phyloP scores from a whole-genome alignment of 78 protist species.

The Acrasis kona region DNA sequence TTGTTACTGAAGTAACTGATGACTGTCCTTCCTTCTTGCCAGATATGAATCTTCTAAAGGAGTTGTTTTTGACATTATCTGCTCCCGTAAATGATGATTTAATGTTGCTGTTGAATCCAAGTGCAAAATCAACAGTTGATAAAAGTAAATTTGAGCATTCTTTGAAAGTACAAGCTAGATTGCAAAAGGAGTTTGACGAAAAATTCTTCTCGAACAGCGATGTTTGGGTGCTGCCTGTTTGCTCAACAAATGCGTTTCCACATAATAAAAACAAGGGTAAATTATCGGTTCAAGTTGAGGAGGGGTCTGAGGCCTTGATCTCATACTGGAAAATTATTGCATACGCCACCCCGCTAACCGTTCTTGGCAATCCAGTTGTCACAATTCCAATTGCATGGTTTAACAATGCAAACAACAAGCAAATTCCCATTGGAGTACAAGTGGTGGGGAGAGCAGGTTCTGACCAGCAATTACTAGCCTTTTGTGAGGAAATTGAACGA shows the following conservation, averaged over 20 bases:
- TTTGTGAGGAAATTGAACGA: background rate
- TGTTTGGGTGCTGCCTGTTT: background rate
- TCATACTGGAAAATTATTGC: background rate
- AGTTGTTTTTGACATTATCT: too few relatives aligned
- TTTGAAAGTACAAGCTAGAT: background rate
- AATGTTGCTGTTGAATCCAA: background rate
- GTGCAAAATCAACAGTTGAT: background rate
- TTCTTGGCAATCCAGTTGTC: background rate
- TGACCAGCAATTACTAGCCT: background rate
- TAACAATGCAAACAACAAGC: background rate
- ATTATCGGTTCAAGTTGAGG: background rate
- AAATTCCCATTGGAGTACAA: slow-evolving; percentile 3
- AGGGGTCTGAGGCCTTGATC: background rate
- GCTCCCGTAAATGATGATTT: background rate
- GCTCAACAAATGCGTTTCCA: background rate
- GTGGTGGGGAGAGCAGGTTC: background rate
- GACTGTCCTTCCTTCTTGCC: background rate
- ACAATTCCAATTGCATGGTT: background rate
- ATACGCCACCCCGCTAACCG: background rate
- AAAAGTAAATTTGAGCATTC: background rate
- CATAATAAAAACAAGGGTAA: background rate
- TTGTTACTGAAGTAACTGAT: background rate
- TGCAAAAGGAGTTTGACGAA: background rate
- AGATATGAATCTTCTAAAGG: too few relatives aligned
- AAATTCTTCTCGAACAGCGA: background rate